Evolutionary conservation across 2,329 filamentous ascomycete genomes (phyloP).

Genomic region (Leptodontidium sp.): DNA sequence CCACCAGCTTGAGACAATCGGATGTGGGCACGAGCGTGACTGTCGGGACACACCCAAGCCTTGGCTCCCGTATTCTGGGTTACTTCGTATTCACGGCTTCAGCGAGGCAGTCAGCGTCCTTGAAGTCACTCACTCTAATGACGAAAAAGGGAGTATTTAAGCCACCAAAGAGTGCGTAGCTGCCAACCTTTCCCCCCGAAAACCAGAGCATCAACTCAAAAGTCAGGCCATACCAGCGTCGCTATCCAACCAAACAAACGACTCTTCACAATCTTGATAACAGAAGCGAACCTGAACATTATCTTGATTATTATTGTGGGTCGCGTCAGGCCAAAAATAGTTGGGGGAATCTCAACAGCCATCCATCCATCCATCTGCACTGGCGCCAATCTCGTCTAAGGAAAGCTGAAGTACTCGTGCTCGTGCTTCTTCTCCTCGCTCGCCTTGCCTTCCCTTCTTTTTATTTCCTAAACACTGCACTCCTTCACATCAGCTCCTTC

Average conservation of each 20-base stretch:
- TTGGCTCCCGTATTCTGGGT: background rate
- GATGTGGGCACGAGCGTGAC: slow-evolving; percentile 11
- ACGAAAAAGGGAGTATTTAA: background rate
- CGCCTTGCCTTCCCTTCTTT: slow-evolving; percentile 1
- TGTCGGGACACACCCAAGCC: background rate
- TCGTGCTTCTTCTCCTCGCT: background rate
- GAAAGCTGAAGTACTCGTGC: slow-evolving; percentile 2
- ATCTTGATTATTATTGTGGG: slow-evolving; percentile 15
- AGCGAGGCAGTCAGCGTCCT: background rate
- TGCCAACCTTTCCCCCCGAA: background rate
- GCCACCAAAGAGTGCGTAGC: background rate
- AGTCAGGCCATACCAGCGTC: background rate
- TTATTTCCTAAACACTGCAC: background rate
- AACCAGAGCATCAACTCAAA: background rate
- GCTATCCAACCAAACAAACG: background rate
- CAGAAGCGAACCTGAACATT: background rate
- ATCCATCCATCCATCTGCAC: background rate
- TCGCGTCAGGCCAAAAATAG: slow-evolving; percentile 15
- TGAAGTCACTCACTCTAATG: background rate
- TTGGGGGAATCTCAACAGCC: background rate
- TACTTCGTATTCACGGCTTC: slow-evolving; percentile 4
- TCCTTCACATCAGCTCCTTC: slow-evolving; percentile 10
- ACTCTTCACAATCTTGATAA: slow-evolving; percentile 6
- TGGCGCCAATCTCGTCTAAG: slow-evolving; percentile 13
- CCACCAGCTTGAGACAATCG: background rate